phyloP scores from a whole-genome alignment of 768 basidiomycete species.

The Trametes cinnabarina region DNA sequence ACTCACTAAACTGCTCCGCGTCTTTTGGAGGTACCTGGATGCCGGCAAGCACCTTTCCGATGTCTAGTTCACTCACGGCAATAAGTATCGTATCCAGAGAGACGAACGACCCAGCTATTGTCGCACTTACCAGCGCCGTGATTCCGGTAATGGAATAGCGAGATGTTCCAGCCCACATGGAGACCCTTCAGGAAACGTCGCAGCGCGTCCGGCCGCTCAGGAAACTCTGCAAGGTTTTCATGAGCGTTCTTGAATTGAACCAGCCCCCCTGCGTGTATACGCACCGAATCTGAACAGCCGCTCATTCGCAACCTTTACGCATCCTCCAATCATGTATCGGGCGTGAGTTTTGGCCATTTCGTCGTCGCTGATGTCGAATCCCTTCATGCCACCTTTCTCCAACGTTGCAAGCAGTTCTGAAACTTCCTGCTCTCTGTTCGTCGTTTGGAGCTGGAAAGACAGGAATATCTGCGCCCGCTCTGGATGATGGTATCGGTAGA shows the following conservation, averaged over 20 bases:
- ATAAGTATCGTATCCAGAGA: not conserved
- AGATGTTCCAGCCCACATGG: conserved; percentile 88
- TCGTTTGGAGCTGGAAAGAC: conserved; percentile 80
- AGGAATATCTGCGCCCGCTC: conserved; percentile 82
- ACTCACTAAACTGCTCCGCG: conserved; percentile 64
- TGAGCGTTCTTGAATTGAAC: not conserved
- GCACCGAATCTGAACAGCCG: conserved; percentile 89
- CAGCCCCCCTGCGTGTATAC: too few relatives aligned
- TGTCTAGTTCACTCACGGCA: conserved; percentile 47
- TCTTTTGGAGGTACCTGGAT: conserved; percentile 84
- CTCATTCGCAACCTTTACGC: conserved; percentile 74
- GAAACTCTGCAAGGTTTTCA: conserved; percentile 71
- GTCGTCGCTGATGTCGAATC: conserved; percentile 87
- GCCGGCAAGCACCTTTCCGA: conserved; percentile 90
- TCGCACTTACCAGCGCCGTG: conserved; percentile 80
- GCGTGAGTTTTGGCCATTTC: conserved; percentile 95
- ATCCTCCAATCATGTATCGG: conserved; percentile 93
- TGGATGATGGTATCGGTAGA: conserved; percentile 81
- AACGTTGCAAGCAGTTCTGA: conserved; percentile 60
- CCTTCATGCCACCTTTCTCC: conserved; percentile 71
- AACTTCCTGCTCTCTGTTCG: conserved; percentile 58
- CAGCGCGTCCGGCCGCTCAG: conserved; percentile 89
- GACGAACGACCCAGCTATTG: not conserved
- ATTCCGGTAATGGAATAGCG: conserved; percentile 96
- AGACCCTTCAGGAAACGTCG: conserved; percentile 86